Evolutionary conservation across 495 filamentous ascomycete species (phyloP).

Genomic region (Cercophora newfieldiana): DNA sequence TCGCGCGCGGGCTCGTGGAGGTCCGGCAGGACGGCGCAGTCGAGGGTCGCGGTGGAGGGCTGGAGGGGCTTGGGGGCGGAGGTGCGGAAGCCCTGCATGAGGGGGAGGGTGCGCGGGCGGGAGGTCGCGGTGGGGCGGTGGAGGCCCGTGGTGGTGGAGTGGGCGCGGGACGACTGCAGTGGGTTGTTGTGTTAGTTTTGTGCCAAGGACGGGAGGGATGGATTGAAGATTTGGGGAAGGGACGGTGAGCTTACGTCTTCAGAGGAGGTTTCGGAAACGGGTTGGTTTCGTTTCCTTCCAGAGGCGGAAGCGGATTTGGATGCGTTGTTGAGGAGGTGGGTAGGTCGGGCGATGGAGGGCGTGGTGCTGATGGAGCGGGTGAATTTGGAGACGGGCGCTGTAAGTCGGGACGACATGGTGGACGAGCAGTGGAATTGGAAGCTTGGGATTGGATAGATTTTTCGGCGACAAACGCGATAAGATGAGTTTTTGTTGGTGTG

Average conservation of each 20-base stretch:
- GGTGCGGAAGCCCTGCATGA: constrained; percentile 54
- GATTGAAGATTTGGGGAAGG: background rate
- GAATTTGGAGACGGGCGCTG: constrained; percentile 45
- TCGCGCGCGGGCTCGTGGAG: constrained; percentile 35
- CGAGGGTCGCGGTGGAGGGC: constrained; percentile 34
- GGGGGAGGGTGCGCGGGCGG: constrained; percentile 34
- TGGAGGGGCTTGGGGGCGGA: constrained; percentile 34
- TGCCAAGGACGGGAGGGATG: background rate
- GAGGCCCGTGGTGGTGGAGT: constrained; percentile 34
- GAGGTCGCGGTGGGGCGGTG: constrained; percentile 30
- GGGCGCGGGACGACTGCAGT: constrained; percentile 3
- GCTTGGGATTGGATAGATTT: background rate
- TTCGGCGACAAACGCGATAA: background rate
- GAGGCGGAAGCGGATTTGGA: constrained; percentile 33
- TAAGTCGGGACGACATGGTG: constrained; percentile 42
- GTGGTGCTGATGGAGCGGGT: constrained; percentile 47
- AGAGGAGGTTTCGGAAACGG: constrained; percentile 10
- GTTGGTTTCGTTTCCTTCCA: constrained; percentile 25
- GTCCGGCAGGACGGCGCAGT: constrained; percentile 44
- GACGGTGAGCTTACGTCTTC: constrained; percentile 28
- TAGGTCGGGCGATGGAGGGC: constrained; percentile 35
- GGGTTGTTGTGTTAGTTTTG: constrained; percentile 12
- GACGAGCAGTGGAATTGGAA: background rate
- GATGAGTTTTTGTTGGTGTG: background rate
- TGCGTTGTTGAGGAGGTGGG: constrained; percentile 36